Percentiles rank a stretch among this genome's conserved stretches.
Conservation (phyloP, 495 filamentous ascomycete species). For the Penicillium taxi region DNA sequence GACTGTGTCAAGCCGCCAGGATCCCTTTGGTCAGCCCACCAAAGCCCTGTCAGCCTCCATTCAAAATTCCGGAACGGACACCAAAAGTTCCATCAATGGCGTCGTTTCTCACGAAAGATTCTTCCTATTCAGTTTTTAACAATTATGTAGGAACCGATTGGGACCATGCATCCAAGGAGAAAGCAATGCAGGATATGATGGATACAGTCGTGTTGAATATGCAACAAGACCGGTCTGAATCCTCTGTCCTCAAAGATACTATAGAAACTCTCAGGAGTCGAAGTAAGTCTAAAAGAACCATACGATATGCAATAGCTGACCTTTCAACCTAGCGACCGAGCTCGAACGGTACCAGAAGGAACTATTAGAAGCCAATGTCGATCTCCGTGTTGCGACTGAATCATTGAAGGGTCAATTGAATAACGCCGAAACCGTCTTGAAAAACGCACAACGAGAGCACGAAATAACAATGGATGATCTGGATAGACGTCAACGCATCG, state of each 20-base stretch:
- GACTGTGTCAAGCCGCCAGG: background rate
- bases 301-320: slow-evolving; percentile 1
- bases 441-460: slow-evolving; percentile 43
- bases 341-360: slow-evolving; percentile 54
- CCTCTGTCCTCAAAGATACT: slow-evolving; percentile 56
- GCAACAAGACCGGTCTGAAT: slow-evolving; percentile 51
- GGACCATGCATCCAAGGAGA: slow-evolving; percentile 61
- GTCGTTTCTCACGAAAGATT: slow-evolving; percentile 61
- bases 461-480: slow-evolving; percentile 54
- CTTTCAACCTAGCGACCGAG: slow-evolving; percentile 47
- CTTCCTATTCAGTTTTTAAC: slow-evolving; percentile 49
- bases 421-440: slow-evolving; percentile 37
- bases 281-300: slow-evolving; percentile 44
- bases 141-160: slow-evolving; percentile 48
- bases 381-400: slow-evolving; percentile 52
- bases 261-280: slow-evolving; percentile 61
- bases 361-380: slow-evolving; percentile 47
- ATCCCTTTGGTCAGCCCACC: slow-evolving; percentile 5
- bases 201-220: slow-evolving; percentile 53
- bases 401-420: slow-evolving; percentile 42
- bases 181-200: slow-evolving; percentile 57
- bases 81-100: slow-evolving; percentile 18
- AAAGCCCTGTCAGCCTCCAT: slow-evolving; percentile 3
- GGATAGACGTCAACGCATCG: slow-evolving; percentile 38
- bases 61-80: slow-evolving; percentile 6